Conservation (phyloP, 495 filamentous ascomycete species). For the Penicillium psychrofluorescens region DNA sequence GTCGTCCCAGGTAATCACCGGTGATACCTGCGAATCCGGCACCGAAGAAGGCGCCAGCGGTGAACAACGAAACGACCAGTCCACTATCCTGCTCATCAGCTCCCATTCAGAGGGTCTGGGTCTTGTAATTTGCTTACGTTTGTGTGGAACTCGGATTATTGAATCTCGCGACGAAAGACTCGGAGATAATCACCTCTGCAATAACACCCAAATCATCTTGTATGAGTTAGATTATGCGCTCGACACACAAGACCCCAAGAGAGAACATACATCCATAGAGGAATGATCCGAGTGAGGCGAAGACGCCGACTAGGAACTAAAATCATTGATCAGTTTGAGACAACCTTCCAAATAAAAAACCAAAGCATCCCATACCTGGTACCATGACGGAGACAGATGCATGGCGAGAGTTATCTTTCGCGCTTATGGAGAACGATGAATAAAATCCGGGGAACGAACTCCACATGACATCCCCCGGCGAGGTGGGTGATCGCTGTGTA, state of each 20-base stretch:
- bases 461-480: no score
- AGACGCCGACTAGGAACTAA: slow-evolving; percentile 55
- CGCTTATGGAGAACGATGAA: slow-evolving; percentile 2
- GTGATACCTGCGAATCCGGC: slow-evolving; percentile 28
- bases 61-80: slow-evolving; percentile 63
- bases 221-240: slow-evolving; percentile 2
- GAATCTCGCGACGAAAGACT: slow-evolving; percentile 44
- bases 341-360: neutral
- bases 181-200: slow-evolving; percentile 48
- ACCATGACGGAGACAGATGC: slow-evolving; percentile 48
- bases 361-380: slow-evolving; percentile 37
- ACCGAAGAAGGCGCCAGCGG: slow-evolving; percentile 39
- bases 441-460: slow-evolving; percentile 5
- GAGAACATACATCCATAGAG: slow-evolving; percentile 45
- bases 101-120: no score
- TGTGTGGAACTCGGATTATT: slow-evolving; percentile 40
- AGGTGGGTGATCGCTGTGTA: neutral
- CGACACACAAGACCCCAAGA: slow-evolving; percentile 5
- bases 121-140: slow-evolving; percentile 31
- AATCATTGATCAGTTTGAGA: neutral
- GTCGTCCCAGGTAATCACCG: slow-evolving; percentile 34
- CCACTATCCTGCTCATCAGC: slow-evolving; percentile 30
- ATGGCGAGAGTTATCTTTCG: slow-evolving; percentile 21
- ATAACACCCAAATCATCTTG: slow-evolving; percentile 50
- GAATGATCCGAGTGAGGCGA: slow-evolving; percentile 55